These are phyloP conservation scores for Plasmodium ovale DNA, from an alignment of 169 alveolate species.

Conservation along the genomic window DNA sequence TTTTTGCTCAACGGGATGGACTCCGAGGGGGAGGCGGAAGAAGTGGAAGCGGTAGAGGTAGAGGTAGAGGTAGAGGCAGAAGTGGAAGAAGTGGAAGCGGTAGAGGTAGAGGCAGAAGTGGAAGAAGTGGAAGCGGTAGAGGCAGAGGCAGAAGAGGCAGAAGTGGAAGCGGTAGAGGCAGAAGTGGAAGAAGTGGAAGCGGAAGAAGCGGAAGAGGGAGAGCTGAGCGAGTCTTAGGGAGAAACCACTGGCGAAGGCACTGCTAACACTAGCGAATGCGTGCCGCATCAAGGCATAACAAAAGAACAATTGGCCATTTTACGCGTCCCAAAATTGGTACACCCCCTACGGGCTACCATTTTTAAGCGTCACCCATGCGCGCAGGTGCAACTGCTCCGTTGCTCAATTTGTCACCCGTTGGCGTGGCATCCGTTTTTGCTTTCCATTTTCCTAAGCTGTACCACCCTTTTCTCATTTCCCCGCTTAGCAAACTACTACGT, in stretches of 20 bases:
- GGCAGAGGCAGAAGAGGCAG: background rate
- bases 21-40: slow-evolving; percentile 10
- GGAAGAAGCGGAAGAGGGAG: background rate
- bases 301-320: too few relatives aligned
- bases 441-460: too few relatives aligned
- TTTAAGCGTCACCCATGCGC: too few relatives aligned
- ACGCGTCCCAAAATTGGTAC: too few relatives aligned
- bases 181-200: background rate
- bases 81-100: background rate
- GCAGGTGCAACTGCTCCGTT: too few relatives aligned
- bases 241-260: background rate
- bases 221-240: background rate
- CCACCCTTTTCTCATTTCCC: too few relatives aligned
- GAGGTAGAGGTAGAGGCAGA: background rate
- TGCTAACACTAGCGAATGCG: background rate
- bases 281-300: too few relatives aligned
- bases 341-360: too few relatives aligned
- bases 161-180: background rate
- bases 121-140: background rate
- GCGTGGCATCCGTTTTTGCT: too few relatives aligned
- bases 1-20: slow-evolving; percentile 35
- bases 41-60: background rate
- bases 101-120: background rate
- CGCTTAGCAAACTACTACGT: too few relatives aligned
- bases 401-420: too few relatives aligned